These are phyloP conservation scores for Cajanus cajan DNA, from an alignment of 306 rosid species.

Conservation along the genomic window DNA sequence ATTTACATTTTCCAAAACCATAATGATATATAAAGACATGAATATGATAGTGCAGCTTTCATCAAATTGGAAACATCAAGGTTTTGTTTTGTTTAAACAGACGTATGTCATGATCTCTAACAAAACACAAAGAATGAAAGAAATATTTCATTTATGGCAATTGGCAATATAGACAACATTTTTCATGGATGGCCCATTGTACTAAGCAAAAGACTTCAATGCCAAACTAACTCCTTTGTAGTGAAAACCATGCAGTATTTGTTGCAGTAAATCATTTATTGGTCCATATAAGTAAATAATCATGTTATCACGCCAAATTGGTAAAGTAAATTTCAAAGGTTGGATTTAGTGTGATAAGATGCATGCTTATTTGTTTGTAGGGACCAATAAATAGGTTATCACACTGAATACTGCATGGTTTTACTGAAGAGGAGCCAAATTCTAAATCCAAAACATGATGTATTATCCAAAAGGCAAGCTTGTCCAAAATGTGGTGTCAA, in stretches of 20 bases:
- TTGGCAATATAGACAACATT: neutral
- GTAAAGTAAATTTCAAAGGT: neutral
- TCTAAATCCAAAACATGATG: neutral
- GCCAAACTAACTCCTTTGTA: neutral
- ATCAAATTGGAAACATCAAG: neutral
- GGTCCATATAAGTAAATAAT: neutral
- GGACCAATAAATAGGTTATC: neutral
- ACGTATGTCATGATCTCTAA: neutral
- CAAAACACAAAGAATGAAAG: slow-evolving; percentile 22
- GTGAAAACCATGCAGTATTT: neutral
- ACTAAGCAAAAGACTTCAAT: neutral
- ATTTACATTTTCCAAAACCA: slow-evolving; percentile 14
- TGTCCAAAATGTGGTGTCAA: neutral
- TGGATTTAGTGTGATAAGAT: neutral
- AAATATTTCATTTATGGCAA: slow-evolving; percentile 1
- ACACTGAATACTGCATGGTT: neutral
- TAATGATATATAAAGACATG: neutral
- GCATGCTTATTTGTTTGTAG: neutral
- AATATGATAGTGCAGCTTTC: slow-evolving; percentile 7
- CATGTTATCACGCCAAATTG: neutral
- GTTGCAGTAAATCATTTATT: neutral
- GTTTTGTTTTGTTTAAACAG: slow-evolving; percentile 16
- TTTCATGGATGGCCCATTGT: slow-evolving; percentile 13
- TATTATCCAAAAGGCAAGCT: neutral
- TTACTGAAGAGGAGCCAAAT: neutral